Evolutionary conservation across 495 filamentous ascomycete genomes (phyloP), one percentile per base, ranked within the genome.

Genomic region (Xylaria bambusicola): DNA sequence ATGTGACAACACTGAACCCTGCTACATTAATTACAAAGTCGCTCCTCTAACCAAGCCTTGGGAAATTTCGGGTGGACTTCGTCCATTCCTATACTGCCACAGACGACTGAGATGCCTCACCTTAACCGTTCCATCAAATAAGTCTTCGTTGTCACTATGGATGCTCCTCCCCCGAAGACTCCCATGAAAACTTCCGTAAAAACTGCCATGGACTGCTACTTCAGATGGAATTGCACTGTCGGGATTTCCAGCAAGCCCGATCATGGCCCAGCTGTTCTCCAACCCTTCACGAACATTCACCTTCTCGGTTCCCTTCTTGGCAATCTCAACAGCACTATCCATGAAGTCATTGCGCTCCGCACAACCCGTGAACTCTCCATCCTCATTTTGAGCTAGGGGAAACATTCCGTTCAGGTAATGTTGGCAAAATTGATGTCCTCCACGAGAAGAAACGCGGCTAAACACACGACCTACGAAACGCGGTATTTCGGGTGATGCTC

Each of bases 351-450:
- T 82, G 10, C 65, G 62, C 18, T 79, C 77, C 1, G 66, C 66
- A 20, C 66, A 75, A 0, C 73, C 72, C 0, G 58, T 41, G 21
- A 77, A 65, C 12, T 62, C 64, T 9, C 70, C 75, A 10, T 58
- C 46, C 1, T 60, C 49, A 18, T 76, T 65, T 0, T 67, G 64
- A 8, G 66, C 63, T 2, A 86, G 69, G 0, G 83, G 82, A 62
- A 96, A 96, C 87, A 95, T 93, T n/a, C 70, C 74, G 53, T 88
- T 84, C 0, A 95, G 74, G 49, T 94, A 96, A 66, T 96, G 92
- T 75, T 91, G 87, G 52, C 83, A 86, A 56, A 96, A 79, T 60
- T 89, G 76, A 67, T 96, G 92, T 0, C 92, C 92, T 4, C 79
- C 75, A 1, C 80, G 73, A 15, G 68, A 66, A 0, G 80, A 84